Evolutionary conservation across 1,284 basidiomycete species (phyloP).

Genomic region (Coniferiporia weirii): DNA sequence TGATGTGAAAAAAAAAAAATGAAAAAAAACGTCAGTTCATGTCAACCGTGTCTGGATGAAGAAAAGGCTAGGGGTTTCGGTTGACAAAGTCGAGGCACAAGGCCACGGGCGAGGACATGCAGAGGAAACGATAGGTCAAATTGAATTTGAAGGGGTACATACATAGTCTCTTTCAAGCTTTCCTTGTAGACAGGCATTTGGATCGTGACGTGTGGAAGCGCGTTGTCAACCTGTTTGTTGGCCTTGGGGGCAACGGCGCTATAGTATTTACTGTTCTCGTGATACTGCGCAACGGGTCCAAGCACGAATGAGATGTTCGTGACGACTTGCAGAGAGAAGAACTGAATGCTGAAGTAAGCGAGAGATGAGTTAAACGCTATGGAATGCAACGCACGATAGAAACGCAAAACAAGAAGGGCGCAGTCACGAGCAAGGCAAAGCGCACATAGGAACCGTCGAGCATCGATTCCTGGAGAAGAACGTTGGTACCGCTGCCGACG

Average conservation of each 20-base stretch:
- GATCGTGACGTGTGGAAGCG: conserved; percentile 69
- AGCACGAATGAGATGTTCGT: conserved; percentile 59
- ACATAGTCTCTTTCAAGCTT: conserved; percentile 64
- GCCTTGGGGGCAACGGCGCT: conserved; percentile 53
- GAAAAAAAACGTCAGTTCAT: conserved; percentile 2
- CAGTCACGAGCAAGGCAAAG: conserved; percentile 56
- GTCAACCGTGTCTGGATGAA: neutral
- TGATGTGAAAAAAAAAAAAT: no score
- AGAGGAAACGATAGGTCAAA: neutral
- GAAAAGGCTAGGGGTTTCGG: neutral
- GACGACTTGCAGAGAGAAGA: conserved; percentile 59
- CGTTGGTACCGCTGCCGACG: conserved; percentile 49
- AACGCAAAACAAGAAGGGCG: conserved; percentile 69
- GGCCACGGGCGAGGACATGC: neutral
- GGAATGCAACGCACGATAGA: conserved; percentile 48
- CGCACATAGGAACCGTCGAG: conserved; percentile 61
- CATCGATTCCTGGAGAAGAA: conserved; percentile 59
- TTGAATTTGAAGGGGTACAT: conserved; percentile 26
- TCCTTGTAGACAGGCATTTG: conserved; percentile 83
- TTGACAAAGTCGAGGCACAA: neutral
- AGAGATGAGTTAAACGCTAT: neutral
- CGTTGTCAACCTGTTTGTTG: conserved; percentile 56
- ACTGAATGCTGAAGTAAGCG: conserved; percentile 33
- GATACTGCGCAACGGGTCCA: conserved; percentile 71
- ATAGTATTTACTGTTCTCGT: conserved; percentile 70